Base-by-base conservation (phyloP, 352 stramenopile species). In the Globisporangium uncinulatum region DNA sequence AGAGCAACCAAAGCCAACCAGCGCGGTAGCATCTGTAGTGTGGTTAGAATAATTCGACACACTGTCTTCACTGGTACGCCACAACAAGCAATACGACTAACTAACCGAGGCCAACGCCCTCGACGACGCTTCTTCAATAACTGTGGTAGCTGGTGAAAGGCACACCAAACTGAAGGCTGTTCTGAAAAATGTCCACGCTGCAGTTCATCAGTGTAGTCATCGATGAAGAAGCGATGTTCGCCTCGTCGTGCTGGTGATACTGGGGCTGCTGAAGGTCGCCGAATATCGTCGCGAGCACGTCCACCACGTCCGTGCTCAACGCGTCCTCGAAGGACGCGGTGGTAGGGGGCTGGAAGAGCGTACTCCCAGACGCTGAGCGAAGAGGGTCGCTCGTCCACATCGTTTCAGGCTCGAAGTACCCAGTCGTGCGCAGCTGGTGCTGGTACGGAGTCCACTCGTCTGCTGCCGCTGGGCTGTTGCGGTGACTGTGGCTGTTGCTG, bases 241-340 rank as follows among this genome's bases (percentile, higher is more conserved):
- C 24, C 41, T 41, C 52, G 3, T 57, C 21, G 14, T 57, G 24
- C 20, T 45, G 41, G 41, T 43, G 37, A 6, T 45, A 31, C 44
- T 34, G 44, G 7, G 17, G 44, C 20, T 32, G 44, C 15, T 43
- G 48, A 31, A n/a, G 48, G 15, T 57, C 47, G 41, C 56, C 47
- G 11, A 62, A 29, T 10, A 61, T 61, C 32, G 21, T 51, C 21
- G 47, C 37, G 15, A 56, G 56, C 6, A 39, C 56, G 29, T 62
- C 56, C 9, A 54, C 41, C 14, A 61, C 44, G 17, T 61, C 55
- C 6, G 34, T n/a, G 44, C 37, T 54, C 55, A 45, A 61, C 34
- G 55, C 32, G 9, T 61, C 46, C 10, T 53, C 36, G 17, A 34
- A n/a, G 6, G 29, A 6, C 11, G 31, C 46, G 46, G 11, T 10